Base-by-base conservation (phyloP, 2,329 filamentous ascomycete species). In the Drechslerella dactyloides region DNA sequence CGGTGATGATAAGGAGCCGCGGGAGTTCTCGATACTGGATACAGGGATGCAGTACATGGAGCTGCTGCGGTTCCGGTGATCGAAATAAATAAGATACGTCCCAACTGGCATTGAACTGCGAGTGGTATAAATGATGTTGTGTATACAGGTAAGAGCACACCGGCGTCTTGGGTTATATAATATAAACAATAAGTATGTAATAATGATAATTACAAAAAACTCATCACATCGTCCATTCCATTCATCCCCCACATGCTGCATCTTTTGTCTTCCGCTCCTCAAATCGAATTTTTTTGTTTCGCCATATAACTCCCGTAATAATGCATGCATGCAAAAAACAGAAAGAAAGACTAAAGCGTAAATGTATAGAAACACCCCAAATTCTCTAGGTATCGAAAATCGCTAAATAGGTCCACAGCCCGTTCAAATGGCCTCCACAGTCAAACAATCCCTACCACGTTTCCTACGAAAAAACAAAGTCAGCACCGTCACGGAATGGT, bases 31-130 rank as follows among this genome's bases (percentile, higher is more conserved):
- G 1, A 66, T 76, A 23, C 56, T 77, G 58, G 76, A 77, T 73
- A 77, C 76, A 3, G 75, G 76, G 8, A 73, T 75, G 65, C 75
- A 76, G 55, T 77, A 77, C 64, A 76, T 76, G 55, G 76, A 77
- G 48, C 57, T 77, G n/a, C 51, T 77, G 42, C 57, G 75, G 57
- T 73, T 77, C 15, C 59, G 68, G 19, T 57, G 52, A 33, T 33
- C 27, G 27, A 33, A 33, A 33, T 3, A n/a, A n/a, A n/a, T n/a
- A n/a, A n/a, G n/a, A n/a, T n/a, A n/a, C n/a, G n/a, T n/a, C n/a
- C n/a, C n/a, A n/a, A n/a, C n/a, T n/a, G n/a, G n/a, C n/a, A n/a
- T n/a, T n/a, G n/a, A n/a, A n/a, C n/a, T n/a, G n/a, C n/a, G n/a
- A n/a, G n/a, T n/a, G n/a, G n/a, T n/a, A 33, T 33, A 3, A 33